Conservation (phyloP, 371 early-diverging fungal species). For the Amoeboaphelidium occidentale region DNA sequence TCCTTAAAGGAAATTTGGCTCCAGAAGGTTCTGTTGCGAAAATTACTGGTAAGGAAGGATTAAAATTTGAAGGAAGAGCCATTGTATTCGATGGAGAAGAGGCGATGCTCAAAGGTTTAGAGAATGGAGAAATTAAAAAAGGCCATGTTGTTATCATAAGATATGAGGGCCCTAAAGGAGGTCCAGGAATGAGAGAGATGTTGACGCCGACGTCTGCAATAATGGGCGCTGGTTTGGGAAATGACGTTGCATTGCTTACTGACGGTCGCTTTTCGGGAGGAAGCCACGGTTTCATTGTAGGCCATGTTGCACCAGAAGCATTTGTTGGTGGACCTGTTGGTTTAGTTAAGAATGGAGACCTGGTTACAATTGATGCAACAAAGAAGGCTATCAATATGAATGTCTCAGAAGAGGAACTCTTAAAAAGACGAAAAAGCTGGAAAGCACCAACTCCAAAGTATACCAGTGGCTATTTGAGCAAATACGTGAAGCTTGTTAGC, state of each 20-base stretch:
- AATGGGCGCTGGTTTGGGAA: constrained; percentile 93
- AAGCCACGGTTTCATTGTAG: constrained; percentile 88
- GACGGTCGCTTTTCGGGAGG: constrained; percentile 95
- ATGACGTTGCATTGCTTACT: constrained; percentile 81
- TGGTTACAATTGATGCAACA: constrained; percentile 58
- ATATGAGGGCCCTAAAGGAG: constrained; percentile 74
- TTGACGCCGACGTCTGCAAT: constrained; percentile 82
- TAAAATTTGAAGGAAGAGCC: constrained; percentile 56
- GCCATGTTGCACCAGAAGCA: constrained; percentile 94
- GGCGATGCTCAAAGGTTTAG: constrained; percentile 58
- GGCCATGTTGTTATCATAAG: constrained; percentile 73
- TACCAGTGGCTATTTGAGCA: constrained; percentile 59
- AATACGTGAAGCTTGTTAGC: constrained; percentile 67
- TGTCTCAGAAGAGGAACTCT: constrained; percentile 49
- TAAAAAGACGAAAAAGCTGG: constrained; percentile 35
- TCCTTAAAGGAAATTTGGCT: constrained; percentile 78
- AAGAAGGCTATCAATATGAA: constrained; percentile 37
- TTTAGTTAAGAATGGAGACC: constrained; percentile 61
- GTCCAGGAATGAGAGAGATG: constrained; percentile 89
- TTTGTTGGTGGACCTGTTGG: constrained; percentile 88
- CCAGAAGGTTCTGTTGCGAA: constrained; percentile 92
- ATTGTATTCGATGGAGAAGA: constrained; percentile 74
- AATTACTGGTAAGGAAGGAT: constrained; percentile 94
- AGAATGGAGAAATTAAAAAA: constrained; percentile 46
- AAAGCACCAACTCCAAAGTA: constrained; percentile 55